Evolutionary conservation across 345 rosid genomes (phyloP), one percentile per base, ranked within the genome.

Genomic region (Kernera saxatilis): DNA sequence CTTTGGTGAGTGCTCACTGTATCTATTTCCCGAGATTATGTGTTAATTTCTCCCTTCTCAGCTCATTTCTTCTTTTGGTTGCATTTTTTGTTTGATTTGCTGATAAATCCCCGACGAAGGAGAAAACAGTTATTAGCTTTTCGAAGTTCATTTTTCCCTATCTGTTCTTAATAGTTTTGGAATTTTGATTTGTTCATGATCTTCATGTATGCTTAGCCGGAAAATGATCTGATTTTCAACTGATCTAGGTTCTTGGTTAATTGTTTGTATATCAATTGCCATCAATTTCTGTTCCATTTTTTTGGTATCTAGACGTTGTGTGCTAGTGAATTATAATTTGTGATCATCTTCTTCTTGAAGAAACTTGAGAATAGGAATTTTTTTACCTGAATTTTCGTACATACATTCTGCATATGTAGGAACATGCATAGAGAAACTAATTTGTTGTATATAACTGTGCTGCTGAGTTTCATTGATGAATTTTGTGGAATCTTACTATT

Each of bases 1-100:
- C 88, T 70, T 78, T 88, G 87, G 94, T 88, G 59, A 84, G 89
- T 68, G 0, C 46, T 41, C 64, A 35, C 19, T 59, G 6, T 55
- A 25, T 5, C 5, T 0, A 17, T 44, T 4, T 13, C 36, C 12
- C 6, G 19, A 26, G 37, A 19, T 13, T 39, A 18, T n/a, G n/a
- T n/a, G n/a, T n/a, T n/a, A n/a, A n/a, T n/a, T n/a, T n/a, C n/a
- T 43, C 51, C 27, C 67, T 68, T 59, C 56, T 62, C 1, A 55
- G 18, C 22, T 58, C 10, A 37, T 65, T 33, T 2, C 15, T 27
- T 39, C 18, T 18, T 33, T 32, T 1, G 3, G 17, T 17, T 18
- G 27, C 26, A 7, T 30, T 5, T 37, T 57, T 13, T 6, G 49
- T 46, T 70, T 19, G 6, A 41, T 69, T 10, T 60, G 44, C 40